Percentiles rank a stretch among this genome's conserved stretches.
These are phyloP conservation scores for Saksenaea oblongispora DNA, from an alignment of 371 early-diverging fungal genomes.

Conservation along the genomic window DNA sequence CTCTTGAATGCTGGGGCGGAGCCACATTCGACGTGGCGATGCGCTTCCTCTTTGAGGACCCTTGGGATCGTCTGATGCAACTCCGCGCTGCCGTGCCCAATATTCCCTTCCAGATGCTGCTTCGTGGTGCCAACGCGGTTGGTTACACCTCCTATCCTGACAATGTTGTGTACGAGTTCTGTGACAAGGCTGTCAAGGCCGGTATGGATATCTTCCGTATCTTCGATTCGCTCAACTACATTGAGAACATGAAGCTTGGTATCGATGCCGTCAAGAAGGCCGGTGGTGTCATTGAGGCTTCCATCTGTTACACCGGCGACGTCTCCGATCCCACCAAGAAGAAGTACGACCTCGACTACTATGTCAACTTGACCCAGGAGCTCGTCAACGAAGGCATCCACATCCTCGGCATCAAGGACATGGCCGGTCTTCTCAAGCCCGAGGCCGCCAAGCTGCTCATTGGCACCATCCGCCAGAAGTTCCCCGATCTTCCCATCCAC, in stretches of 20 bases:
- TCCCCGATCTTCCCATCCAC: conserved; percentile 94
- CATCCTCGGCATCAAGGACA: conserved; percentile 94
- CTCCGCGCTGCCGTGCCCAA: conserved; percentile 91
- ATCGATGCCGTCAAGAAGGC: conserved; percentile 92
- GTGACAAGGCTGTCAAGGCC: conserved; percentile 82
- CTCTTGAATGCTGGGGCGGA: conserved; percentile 93
- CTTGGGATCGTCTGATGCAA: conserved; percentile 86
- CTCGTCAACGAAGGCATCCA: conserved; percentile 92
- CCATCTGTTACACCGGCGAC: conserved; percentile 93
- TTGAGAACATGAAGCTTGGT: conserved; percentile 92
- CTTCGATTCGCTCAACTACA: conserved; percentile 95
- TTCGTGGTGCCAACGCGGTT: conserved; percentile 96
- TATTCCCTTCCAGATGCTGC: conserved; percentile 96
- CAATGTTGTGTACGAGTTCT: conserved; percentile 94
- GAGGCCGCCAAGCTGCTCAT: conserved; percentile 82
- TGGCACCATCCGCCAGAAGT: conserved; percentile 78
- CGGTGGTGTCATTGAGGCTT: conserved; percentile 93
- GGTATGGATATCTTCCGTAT: conserved; percentile 97
- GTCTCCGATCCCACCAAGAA: conserved; percentile 78
- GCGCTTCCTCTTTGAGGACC: conserved; percentile 94
- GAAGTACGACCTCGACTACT: conserved; percentile 90
- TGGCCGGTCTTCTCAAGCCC: conserved; percentile 96
- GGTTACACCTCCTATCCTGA: conserved; percentile 97
- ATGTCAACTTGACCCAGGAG: conserved; percentile 84
- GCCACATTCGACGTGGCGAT: conserved; percentile 96